phyloP scores from a whole-genome alignment of 106 monocot genomes.

The Phalaenopsis aphrodite region DNA sequence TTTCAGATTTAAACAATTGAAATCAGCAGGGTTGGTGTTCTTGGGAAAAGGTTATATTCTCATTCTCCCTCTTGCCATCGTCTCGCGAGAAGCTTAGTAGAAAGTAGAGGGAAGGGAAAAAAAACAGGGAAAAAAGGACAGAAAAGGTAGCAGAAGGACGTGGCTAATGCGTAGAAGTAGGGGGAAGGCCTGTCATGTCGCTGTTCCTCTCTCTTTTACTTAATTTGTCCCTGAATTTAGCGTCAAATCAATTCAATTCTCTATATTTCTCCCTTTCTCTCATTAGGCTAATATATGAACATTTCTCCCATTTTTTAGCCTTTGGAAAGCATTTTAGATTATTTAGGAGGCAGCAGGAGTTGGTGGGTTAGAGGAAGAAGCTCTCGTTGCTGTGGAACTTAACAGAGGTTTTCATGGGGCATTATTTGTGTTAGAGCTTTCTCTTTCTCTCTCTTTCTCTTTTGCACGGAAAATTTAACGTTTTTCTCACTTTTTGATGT shows the following conservation, averaged over 20 bases:
- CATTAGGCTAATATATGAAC: too few species aligned
- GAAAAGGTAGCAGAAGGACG: background rate
- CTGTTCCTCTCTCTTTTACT: slow-evolving; percentile 1
- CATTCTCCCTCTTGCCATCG: background rate
- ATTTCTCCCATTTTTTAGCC: background rate
- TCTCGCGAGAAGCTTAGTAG: background rate
- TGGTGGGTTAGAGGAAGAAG: too few species aligned
- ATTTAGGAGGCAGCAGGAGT: too few species aligned
- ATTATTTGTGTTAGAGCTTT: background rate
- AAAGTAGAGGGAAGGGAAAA: background rate
- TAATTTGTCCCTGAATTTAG: slow-evolving; percentile 6
- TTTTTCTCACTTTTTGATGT: background rate
- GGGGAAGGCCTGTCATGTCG: slow-evolving; percentile 5
- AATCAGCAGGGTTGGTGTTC: background rate
- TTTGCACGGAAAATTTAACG: too few species aligned
- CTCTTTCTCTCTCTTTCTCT: background rate
- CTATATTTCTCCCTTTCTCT: slow-evolving; percentile 2
- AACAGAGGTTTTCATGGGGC: background rate
- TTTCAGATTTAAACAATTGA: too few species aligned
- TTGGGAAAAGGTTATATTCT: background rate
- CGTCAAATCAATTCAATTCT: slow-evolving; percentile 9
- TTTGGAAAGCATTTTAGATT: slow-evolving; percentile 3
- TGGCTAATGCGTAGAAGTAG: slow-evolving; percentile 6
- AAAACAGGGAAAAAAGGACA: background rate
- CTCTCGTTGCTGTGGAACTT: too few species aligned